Percentiles rank a stretch among this genome's conserved stretches.
Evolutionary conservation across 2,329 filamentous ascomycete genomes (phyloP).

Genomic region (Didymella lethalis): DNA sequence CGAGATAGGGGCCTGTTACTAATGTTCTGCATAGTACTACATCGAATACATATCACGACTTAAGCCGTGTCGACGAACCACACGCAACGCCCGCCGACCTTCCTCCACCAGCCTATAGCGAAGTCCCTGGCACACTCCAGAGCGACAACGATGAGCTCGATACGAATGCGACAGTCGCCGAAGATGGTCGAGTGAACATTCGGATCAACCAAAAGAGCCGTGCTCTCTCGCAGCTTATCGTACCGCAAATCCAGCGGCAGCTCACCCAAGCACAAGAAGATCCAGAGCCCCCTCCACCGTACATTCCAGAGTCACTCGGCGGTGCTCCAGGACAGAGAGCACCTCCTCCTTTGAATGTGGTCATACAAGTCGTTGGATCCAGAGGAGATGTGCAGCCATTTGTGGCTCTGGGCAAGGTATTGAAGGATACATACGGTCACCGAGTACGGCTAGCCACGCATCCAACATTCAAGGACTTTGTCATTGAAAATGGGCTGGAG

Average conservation of each 20-base stretch:
- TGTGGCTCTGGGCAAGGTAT: conserved; percentile 58
- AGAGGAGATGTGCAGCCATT: conserved; percentile 61
- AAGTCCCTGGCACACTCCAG: conserved; percentile 50
- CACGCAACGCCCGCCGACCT: conserved; percentile 28
- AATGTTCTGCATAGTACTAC: conserved; percentile 23
- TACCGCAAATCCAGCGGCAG: conserved; percentile 51
- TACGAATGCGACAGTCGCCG: conserved; percentile 55
- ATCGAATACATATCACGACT: conserved; percentile 25
- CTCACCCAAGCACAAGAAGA: conserved; percentile 57
- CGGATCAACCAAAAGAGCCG: conserved; percentile 51
- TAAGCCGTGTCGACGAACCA: conserved; percentile 28
- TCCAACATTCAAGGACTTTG: conserved; percentile 59
- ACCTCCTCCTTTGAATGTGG: conserved; percentile 58
- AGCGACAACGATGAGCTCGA: conserved; percentile 51
- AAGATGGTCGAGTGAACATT: conserved; percentile 54
- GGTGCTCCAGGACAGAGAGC: conserved; percentile 65
- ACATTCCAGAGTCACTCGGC: conserved; percentile 76
- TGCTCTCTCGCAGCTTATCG: conserved; percentile 48
- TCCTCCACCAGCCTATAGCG: conserved; percentile 53
- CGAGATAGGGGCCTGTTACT: conserved; percentile 10
- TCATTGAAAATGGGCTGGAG: conserved; percentile 59
- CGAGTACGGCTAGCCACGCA: conserved; percentile 59
- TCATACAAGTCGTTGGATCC: conserved; percentile 59
- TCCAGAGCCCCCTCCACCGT: conserved; percentile 68
- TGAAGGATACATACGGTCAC: conserved; percentile 59